Base-by-base conservation (phyloP, 108 stramenopile species). In the Nitzschia palea region DNA sequence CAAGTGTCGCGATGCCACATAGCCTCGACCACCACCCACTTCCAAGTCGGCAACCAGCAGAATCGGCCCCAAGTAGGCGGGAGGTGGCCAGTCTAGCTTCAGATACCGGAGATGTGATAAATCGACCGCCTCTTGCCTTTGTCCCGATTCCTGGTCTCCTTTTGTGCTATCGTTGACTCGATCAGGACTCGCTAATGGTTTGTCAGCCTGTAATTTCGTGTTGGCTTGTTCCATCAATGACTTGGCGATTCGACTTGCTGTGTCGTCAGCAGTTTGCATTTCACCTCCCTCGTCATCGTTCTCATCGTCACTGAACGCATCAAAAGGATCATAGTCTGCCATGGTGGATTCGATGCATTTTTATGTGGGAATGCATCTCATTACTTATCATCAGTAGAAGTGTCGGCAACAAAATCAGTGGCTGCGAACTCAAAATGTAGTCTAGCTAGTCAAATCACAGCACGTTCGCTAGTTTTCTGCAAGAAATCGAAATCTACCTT, bases 11-110 rank as follows among this genome's bases (percentile, higher is more conserved):
- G 73, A 54, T 0, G 91, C 91, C 14, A 88, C 78, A 45, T 82
- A 90, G 35, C 86, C 91, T 48, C 91, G 45, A 10, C 88, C 88
- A n/a, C 86, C 88, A 17, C 91, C 88, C 0, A 70, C 48, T 15
- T 55, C 50, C 0, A 82, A 61, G 2, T 70, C 65, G 10, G 63
- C 44, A 8, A 82, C 69, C 0, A 81, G 58, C 6, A 62, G 9
- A 17, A 83, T 74, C 0, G 86, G 77, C 1, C 81, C 82, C 34
- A 87, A 50, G 57, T 85, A 93, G 22, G 80, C 60, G 3, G 91
- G 91, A 6, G 25, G 22, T 1, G 68, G 68, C 79, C 79, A 80
- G 17, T 32, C 29, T 10, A 68, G 17, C 26, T 70, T 29, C 33
- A 68, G 28, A 28, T 9, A 15, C 40, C 56, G 33, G 22, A 76